These are phyloP conservation scores for Brassica juncea DNA, from an alignment of 345 rosid species.

Conservation along the genomic window DNA sequence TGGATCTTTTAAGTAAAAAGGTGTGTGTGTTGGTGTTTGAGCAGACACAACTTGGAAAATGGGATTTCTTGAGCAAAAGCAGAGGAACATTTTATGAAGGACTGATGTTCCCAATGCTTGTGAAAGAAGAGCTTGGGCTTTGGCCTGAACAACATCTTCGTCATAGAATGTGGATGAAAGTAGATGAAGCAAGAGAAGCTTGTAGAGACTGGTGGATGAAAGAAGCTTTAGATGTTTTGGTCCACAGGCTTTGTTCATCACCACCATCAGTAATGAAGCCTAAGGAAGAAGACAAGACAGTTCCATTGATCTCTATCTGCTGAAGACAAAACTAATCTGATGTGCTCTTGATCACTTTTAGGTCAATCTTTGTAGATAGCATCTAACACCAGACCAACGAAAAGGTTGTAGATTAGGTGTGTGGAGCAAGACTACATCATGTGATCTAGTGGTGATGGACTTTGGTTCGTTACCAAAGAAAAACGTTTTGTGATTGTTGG, in stretches of 20 bases:
- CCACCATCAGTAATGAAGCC: not conserved
- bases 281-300: conserved; percentile 15
- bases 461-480: conserved; percentile 4
- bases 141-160: conserved; percentile 80
- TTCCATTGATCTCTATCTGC: conserved; percentile 24
- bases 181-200: conserved; percentile 69
- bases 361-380: not conserved
- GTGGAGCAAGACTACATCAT: not conserved
- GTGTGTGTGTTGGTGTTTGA: not conserved
- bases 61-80: conserved; percentile 82
- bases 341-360: not conserved
- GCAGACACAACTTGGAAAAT: conserved; percentile 72
- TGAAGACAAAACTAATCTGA: not conserved
- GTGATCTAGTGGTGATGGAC: conserved; percentile 5
- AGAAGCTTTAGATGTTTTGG: conserved; percentile 74
- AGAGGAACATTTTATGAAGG: conserved; percentile 81
- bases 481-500: conserved; percentile 16
- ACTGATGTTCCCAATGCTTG: conserved; percentile 81
- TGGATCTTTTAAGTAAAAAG: no score
- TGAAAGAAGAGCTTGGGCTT: conserved; percentile 64
- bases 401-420: conserved; percentile 4
- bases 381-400: conserved; percentile 4
- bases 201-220: conserved; percentile 96
- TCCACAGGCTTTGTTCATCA: conserved; percentile 43
- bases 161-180: conserved; percentile 71